Evolutionary conservation across 805 yeast genomes (phyloP).

Genomic region (Ogataea ganodermae): DNA sequence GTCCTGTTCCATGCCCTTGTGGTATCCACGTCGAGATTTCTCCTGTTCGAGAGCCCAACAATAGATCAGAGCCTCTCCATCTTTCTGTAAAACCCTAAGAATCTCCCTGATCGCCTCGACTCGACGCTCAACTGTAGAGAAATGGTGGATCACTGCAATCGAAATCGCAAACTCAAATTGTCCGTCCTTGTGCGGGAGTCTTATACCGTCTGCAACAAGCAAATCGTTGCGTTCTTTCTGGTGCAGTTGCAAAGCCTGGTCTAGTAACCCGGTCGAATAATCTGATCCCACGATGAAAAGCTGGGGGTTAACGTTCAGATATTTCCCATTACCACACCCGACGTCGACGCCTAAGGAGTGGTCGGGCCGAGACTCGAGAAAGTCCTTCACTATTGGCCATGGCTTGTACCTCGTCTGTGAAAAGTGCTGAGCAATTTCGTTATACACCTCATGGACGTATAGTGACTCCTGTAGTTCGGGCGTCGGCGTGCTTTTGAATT

Average conservation of each 20-base stretch:
- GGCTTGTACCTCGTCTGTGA: slow-evolving; percentile 94
- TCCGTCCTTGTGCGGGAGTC: slow-evolving; percentile 53
- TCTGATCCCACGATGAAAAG: slow-evolving; percentile 75
- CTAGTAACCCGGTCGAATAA: slow-evolving; percentile 66
- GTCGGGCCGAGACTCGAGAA: slow-evolving; percentile 47
- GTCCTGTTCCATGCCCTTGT: slow-evolving; percentile 90
- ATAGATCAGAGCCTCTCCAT: slow-evolving; percentile 77
- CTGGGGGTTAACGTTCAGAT: slow-evolving; percentile 68
- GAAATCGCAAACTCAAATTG: slow-evolving; percentile 81
- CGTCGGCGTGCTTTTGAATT: slow-evolving; percentile 34
- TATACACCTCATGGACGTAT: slow-evolving; percentile 89
- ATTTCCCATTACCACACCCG: slow-evolving; percentile 98
- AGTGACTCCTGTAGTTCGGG: slow-evolving; percentile 67
- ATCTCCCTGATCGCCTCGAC: slow-evolving; percentile 73
- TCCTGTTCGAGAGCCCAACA: slow-evolving; percentile 98
- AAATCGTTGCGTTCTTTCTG: slow-evolving; percentile 44
- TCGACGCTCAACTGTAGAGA: slow-evolving; percentile 81
- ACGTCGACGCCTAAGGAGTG: slow-evolving; percentile 85
- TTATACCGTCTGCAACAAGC: slow-evolving; percentile 79
- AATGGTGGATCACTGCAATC: slow-evolving; percentile 95
- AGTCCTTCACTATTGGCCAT: slow-evolving; percentile 92
- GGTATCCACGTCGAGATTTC: slow-evolving; percentile 83
- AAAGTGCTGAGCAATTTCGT: slow-evolving; percentile 89
- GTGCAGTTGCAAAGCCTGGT: slow-evolving; percentile 55
- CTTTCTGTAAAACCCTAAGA: slow-evolving; percentile 49